phyloP scores from a whole-genome alignment of 2,329 filamentous ascomycete genomes.

The Canariomyces notabilis region DNA sequence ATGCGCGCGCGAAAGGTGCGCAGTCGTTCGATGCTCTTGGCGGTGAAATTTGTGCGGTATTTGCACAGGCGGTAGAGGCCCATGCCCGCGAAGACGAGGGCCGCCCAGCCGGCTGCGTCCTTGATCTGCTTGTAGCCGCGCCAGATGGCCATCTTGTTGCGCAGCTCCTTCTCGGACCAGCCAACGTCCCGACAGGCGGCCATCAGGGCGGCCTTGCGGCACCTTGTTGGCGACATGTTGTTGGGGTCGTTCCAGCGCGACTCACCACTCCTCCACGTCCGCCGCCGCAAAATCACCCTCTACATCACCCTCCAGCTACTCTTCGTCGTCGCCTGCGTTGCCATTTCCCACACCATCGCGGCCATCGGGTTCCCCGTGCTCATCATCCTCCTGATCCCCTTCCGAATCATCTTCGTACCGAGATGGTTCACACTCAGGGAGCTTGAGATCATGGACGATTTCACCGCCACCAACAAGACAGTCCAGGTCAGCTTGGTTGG shows the following conservation, averaged over 20 bases:
- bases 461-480: slow-evolving; percentile 49
- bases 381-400: slow-evolving; percentile 51
- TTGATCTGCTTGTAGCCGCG: slow-evolving; percentile 56
- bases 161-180: slow-evolving; percentile 50
- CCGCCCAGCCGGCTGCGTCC: slow-evolving; percentile 50
- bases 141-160: slow-evolving; percentile 47
- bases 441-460: slow-evolving; percentile 45
- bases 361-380: slow-evolving; percentile 56
- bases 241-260: slow-evolving; percentile 40
- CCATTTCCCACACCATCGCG: slow-evolving; percentile 55
- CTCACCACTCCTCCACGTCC: slow-evolving; percentile 42
- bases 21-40: slow-evolving; percentile 42
- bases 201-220: slow-evolving; percentile 46
- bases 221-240: slow-evolving; percentile 43
- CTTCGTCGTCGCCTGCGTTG: slow-evolving; percentile 49
- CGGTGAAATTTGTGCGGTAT: slow-evolving; percentile 50
- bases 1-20: slow-evolving; percentile 40
- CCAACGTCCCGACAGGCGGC: slow-evolving; percentile 50
- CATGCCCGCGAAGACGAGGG: slow-evolving; percentile 52
- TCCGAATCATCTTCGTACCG: slow-evolving; percentile 46
- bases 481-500: slow-evolving; percentile 47
- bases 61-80: slow-evolving; percentile 58
- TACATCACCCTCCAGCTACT: slow-evolving; percentile 48
- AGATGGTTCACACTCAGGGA: slow-evolving; percentile 45
- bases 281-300: slow-evolving; percentile 40